phyloP scores from a whole-genome alignment of 2,329 filamentous ascomycete genomes.

The Stagonosporopsis vannaccii region DNA sequence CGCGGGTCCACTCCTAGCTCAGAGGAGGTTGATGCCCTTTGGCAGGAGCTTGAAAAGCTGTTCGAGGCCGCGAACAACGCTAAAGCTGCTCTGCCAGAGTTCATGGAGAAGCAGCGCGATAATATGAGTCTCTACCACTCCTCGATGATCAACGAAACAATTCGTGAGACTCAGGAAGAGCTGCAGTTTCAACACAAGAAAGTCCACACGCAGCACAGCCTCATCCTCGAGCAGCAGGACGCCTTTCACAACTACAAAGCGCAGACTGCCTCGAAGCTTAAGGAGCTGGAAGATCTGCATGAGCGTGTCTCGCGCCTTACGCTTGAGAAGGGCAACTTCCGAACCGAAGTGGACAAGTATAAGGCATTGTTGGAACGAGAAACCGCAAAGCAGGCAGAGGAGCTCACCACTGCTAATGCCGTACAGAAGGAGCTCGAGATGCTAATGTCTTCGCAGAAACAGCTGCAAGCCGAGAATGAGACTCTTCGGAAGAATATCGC shows the following conservation, averaged over 20 bases:
- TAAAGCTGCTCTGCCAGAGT: constrained; percentile 30
- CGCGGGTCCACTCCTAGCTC: constrained; percentile 26
- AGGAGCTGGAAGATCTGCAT: constrained; percentile 30
- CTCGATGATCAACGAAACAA: constrained; percentile 33
- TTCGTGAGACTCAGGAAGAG: constrained; percentile 33
- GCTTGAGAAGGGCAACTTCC: constrained; percentile 40
- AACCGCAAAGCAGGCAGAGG: constrained; percentile 14
- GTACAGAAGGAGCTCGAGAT: constrained; percentile 27
- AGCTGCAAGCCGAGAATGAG: constrained; percentile 25
- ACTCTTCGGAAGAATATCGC: constrained; percentile 22
- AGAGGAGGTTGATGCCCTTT: constrained; percentile 29
- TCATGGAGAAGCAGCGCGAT: constrained; percentile 40
- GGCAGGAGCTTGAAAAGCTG: constrained; percentile 38
- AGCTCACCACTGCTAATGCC: constrained; percentile 13
- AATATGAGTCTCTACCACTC: constrained; percentile 36
- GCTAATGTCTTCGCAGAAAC: constrained; percentile 26
- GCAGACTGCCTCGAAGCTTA: constrained; percentile 26
- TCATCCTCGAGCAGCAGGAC: constrained; percentile 41
- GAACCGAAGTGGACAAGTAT: constrained; percentile 33
- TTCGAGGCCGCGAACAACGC: constrained; percentile 27
- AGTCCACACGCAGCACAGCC: constrained; percentile 34
- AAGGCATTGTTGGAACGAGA: constrained; percentile 24
- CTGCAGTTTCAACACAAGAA: constrained; percentile 39
- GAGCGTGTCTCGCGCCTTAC: constrained; percentile 38
- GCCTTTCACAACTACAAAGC: constrained; percentile 35